Conservation (phyloP, 192 early-diverging fungal species). For the Thamnidium elegans region DNA sequence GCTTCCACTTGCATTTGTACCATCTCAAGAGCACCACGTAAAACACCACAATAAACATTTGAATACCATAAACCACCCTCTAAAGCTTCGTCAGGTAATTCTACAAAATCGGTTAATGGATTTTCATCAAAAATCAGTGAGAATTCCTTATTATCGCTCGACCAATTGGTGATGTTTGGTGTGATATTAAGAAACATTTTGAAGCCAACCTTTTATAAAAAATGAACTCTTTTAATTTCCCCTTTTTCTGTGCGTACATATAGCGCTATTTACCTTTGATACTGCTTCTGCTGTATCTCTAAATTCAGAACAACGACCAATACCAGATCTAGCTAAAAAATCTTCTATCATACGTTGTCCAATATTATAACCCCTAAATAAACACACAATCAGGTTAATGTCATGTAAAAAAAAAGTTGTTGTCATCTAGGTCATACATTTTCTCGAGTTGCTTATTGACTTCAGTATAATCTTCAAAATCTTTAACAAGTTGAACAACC, state of each 20-base stretch:
- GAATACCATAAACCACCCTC: conserved; percentile 91
- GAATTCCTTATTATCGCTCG: conserved; percentile 82
- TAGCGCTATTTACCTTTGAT: conserved; percentile 66
- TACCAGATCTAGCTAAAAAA: conserved; percentile 78
- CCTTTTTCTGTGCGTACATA: not conserved
- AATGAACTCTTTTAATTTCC: not conserved
- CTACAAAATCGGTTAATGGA: conserved; percentile 96
- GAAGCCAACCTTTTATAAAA: conserved; percentile 70
- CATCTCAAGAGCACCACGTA: conserved; percentile 96
- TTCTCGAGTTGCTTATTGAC: conserved; percentile 98
- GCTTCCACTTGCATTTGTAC: conserved; percentile 90
- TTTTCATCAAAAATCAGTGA: conserved; percentile 95
- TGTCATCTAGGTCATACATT: conserved; percentile 61
- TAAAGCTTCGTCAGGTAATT: conserved; percentile 80
- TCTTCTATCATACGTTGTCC: conserved; percentile 95
- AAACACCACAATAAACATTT: conserved; percentile 91
- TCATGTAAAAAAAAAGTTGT: not conserved
- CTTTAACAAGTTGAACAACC: conserved; percentile 91
- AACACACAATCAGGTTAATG: not conserved
- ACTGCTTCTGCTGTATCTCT: conserved; percentile 90
- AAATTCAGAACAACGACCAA: conserved; percentile 85
- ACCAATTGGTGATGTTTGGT: conserved; percentile 80
- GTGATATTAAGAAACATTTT: conserved; percentile 93
- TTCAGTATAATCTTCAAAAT: conserved; percentile 87
- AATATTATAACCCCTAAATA: conserved; percentile 92